These are phyloP conservation scores for Entonaema liquescens DNA, from an alignment of 495 filamentous ascomycete genomes.

Conservation along the genomic window DNA sequence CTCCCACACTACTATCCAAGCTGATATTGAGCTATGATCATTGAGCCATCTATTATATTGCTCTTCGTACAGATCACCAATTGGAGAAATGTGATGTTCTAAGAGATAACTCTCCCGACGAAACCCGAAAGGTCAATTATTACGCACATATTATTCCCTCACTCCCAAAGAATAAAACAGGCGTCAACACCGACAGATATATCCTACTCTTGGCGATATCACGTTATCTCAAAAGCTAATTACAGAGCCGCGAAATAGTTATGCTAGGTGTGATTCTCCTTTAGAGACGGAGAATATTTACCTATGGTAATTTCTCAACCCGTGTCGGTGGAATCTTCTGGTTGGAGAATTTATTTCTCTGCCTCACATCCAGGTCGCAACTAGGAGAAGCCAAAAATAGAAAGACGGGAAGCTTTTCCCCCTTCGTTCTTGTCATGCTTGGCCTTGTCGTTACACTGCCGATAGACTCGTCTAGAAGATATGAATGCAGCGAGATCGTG, in stretches of 20 bases:
- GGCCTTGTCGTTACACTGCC: slow-evolving; percentile 24
- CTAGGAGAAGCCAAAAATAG: slow-evolving; percentile 22
- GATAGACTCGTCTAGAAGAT: slow-evolving; percentile 8
- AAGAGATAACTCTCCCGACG: too few relatives aligned
- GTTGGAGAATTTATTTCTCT: slow-evolving; percentile 5
- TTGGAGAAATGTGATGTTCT: too few relatives aligned
- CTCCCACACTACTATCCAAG: not conserved
- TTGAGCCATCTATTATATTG: not conserved
- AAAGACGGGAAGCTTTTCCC: not conserved
- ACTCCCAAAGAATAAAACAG: not conserved
- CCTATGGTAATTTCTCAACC: not conserved
- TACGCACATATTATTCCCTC: not conserved
- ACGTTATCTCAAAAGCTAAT: not conserved
- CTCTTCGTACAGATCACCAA: not conserved
- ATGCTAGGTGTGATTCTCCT: not conserved
- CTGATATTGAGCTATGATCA: too few relatives aligned
- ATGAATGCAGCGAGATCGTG: slow-evolving; percentile 22
- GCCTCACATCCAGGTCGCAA: not conserved
- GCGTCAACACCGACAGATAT: not conserved
- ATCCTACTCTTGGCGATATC: not conserved
- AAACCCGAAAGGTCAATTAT: not conserved
- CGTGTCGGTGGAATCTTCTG: slow-evolving; percentile 1
- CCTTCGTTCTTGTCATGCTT: not conserved
- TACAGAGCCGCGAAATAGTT: not conserved
- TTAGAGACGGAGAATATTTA: not conserved